phyloP scores from a whole-genome alignment of 164 flowering plant species.

The Hamamelis virginiana region DNA sequence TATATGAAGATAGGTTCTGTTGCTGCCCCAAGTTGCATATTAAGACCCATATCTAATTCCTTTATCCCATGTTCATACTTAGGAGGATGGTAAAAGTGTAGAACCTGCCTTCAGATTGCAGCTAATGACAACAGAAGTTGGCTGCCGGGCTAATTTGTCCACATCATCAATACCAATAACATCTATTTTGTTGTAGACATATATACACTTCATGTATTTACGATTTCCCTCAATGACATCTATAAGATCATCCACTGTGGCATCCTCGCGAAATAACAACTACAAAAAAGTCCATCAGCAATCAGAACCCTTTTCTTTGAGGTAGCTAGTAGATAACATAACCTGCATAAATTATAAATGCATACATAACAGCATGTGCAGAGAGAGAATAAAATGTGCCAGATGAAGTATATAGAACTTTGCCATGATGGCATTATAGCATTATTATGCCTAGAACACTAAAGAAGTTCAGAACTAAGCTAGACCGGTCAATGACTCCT shows the following conservation, averaged over 20 bases:
- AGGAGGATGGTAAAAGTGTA: neutral
- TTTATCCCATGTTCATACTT: neutral
- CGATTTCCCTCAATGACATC: constrained; percentile 99
- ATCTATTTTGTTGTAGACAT: constrained; percentile 99
- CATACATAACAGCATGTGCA: neutral
- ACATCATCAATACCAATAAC: constrained; percentile 98
- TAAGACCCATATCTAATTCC: neutral
- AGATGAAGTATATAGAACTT: neutral
- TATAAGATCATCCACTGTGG: constrained; percentile 97
- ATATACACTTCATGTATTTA: constrained; percentile 93
- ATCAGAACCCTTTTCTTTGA: neutral
- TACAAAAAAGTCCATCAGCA: constrained; percentile 21
- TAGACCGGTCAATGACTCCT: neutral
- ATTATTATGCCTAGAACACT: neutral
- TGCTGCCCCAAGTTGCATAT: neutral
- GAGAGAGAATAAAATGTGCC: neutral
- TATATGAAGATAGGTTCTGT: neutral
- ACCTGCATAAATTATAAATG: neutral
- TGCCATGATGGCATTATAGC: neutral
- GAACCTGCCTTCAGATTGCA: constrained; percentile 83
- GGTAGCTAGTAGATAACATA: neutral
- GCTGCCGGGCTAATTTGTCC: constrained; percentile 90
- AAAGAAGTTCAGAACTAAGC: neutral
- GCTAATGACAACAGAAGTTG: constrained; percentile 96
- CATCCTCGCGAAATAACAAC: constrained; percentile 97